phyloP scores from a whole-genome alignment of 345 rosid species.

The Heritiera littoralis region DNA sequence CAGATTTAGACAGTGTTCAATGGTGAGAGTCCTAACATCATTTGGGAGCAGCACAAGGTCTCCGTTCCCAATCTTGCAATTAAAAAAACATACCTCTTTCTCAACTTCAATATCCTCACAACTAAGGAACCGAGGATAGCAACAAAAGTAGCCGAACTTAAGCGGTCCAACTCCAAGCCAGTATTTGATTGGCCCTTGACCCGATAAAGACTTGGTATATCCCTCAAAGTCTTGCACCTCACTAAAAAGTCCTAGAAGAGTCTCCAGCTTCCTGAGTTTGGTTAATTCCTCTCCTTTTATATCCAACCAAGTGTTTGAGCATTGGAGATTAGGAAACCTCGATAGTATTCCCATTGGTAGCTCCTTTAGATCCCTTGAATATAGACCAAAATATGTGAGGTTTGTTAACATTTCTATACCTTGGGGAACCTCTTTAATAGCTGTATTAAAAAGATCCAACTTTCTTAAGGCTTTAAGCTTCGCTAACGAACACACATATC shows the following conservation, averaged over 20 bases:
- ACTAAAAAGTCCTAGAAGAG: neutral
- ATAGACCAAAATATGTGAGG: slow-evolving; percentile 5
- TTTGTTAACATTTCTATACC: slow-evolving; percentile 16
- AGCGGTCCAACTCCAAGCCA: slow-evolving; percentile 10
- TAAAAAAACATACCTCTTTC: neutral
- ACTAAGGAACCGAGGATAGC: neutral
- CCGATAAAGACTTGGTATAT: neutral
- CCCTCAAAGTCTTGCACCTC: neutral
- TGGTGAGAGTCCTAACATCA: neutral
- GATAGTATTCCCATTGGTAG: neutral
- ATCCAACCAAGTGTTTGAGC: neutral
- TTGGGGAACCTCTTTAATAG: neutral
- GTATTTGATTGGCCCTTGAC: neutral
- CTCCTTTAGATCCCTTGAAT: neutral
- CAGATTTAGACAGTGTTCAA: neutral
- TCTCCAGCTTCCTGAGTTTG: slow-evolving; percentile 15
- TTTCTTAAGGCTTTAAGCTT: slow-evolving; percentile 2
- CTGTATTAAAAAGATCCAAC: neutral
- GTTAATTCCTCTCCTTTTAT: neutral
- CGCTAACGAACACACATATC: neutral
- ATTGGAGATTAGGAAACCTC: neutral
- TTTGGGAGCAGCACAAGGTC: neutral
- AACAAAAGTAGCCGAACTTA: neutral
- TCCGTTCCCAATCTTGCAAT: neutral
- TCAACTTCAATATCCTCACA: neutral